Evolutionary conservation across 2,329 filamentous ascomycete genomes (phyloP).

Genomic region (Arthrobotrys sinensis): DNA sequence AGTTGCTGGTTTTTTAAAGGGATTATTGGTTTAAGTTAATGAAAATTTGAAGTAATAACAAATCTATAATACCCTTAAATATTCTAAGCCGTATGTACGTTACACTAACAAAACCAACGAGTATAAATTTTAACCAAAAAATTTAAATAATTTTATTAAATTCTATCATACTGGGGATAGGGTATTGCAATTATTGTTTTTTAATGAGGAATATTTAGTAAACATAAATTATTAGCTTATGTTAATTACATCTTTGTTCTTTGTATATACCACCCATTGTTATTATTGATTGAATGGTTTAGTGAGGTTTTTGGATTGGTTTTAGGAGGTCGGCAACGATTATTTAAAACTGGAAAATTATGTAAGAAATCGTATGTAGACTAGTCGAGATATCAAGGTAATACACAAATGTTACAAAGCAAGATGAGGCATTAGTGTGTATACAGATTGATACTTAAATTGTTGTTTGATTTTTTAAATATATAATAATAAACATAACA

Average conservation of each 20-base stretch:
- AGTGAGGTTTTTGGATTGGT: conserved; percentile 69
- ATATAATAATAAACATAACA: too few species aligned
- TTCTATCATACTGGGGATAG: conserved; percentile 69
- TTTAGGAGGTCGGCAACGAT: conserved; percentile 65
- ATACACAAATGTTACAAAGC: too few species aligned
- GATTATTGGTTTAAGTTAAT: conserved; percentile 68
- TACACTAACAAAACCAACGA: conserved; percentile 70
- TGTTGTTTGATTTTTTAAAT: too few species aligned
- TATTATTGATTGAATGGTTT: conserved; percentile 70
- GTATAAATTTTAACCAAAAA: conserved; percentile 68
- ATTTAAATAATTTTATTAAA: conserved; percentile 69
- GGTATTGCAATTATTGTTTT: conserved; percentile 70
- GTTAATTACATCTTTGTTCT: conserved; percentile 70
- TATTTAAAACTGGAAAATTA: conserved; percentile 66
- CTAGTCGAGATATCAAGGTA: too few species aligned
- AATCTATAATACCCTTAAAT: conserved; percentile 67
- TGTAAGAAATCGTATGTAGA: too few species aligned
- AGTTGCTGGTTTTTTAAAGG: conserved; percentile 68
- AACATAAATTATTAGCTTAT: conserved; percentile 69
- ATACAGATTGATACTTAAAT: too few species aligned
- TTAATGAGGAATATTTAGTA: conserved; percentile 70
- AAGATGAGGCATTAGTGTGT: too few species aligned
- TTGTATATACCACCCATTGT: conserved; percentile 70
- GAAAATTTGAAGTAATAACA: conserved; percentile 66
- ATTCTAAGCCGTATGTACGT: conserved; percentile 67